These are phyloP conservation scores for Pelargonium cotyledonis DNA, from an alignment of 441 rosid species.

Conservation along the genomic window DNA sequence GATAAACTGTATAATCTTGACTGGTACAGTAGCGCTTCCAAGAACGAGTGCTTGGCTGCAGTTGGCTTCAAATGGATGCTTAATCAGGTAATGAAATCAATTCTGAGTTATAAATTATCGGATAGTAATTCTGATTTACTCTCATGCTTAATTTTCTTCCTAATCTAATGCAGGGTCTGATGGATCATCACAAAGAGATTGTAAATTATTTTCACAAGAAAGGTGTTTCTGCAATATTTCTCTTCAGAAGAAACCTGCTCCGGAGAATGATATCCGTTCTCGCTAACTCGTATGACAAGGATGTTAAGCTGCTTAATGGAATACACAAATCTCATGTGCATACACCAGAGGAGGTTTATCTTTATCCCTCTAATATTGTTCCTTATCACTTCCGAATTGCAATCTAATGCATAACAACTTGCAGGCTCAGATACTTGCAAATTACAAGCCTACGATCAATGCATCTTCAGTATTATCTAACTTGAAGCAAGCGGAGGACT, in stretches of 20 bases:
- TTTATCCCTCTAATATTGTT: not conserved
- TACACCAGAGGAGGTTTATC: constrained; percentile 35
- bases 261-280: constrained; percentile 44
- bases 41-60: constrained; percentile 54
- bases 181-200: constrained; percentile 43
- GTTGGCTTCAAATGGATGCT: constrained; percentile 69
- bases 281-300: constrained; percentile 47
- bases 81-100: constrained; percentile 37
- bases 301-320: constrained; percentile 43
- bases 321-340: constrained; percentile 67
- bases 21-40: constrained; percentile 51
- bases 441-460: constrained; percentile 42
- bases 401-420: not conserved
- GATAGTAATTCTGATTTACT: too few relatives aligned
- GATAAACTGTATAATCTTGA: constrained; percentile 46
- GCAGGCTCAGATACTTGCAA: constrained; percentile 44
- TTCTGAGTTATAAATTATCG: not conserved
- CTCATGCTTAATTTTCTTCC: not conserved
- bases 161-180: constrained; percentile 25
- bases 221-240: constrained; percentile 45
- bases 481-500: constrained; percentile 36
- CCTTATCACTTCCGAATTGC: not conserved
- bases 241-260: constrained; percentile 47
- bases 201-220: constrained; percentile 41
- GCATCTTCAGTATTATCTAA: constrained; percentile 31